phyloP scores from a whole-genome alignment of 257 asterid genomes.

The Ballota nigra region DNA sequence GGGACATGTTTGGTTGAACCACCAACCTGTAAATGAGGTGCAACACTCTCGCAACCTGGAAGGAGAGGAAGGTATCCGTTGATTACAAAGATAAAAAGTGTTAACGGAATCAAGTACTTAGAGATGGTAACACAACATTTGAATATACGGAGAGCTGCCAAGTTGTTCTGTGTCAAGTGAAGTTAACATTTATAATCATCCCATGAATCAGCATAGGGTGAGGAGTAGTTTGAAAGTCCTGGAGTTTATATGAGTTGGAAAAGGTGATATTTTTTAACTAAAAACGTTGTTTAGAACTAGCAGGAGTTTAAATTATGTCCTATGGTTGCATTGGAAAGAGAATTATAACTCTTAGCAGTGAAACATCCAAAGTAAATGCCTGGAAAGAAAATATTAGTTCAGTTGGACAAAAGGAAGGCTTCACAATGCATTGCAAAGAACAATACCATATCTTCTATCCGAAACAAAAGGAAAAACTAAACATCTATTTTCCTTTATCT shows the following conservation, averaged over 20 bases:
- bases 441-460: neutral
- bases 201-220: constrained; percentile 14
- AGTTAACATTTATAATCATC: constrained; percentile 17
- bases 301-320: neutral
- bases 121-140: constrained; percentile 3
- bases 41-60: constrained; percentile 94
- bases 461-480: neutral
- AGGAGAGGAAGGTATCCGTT: constrained; percentile 31
- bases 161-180: neutral
- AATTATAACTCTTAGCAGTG: neutral
- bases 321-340: neutral
- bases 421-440: neutral
- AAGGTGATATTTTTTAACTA: neutral
- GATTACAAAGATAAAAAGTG: constrained; percentile 22
- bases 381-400: neutral
- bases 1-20: constrained; percentile 82
- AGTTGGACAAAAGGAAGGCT: neutral
- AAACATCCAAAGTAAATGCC: neutral
- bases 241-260: neutral
- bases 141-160: constrained; percentile 14
- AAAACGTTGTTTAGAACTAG: neutral
- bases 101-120: constrained; percentile 1
- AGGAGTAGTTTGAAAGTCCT: neutral
- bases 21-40: constrained; percentile 89
- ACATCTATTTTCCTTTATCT: neutral